Percentiles rank a stretch among this genome's conserved stretches.
Evolutionary conservation across 148 eudicot genomes (phyloP).

Genomic region (Amaranthus cruentus): DNA sequence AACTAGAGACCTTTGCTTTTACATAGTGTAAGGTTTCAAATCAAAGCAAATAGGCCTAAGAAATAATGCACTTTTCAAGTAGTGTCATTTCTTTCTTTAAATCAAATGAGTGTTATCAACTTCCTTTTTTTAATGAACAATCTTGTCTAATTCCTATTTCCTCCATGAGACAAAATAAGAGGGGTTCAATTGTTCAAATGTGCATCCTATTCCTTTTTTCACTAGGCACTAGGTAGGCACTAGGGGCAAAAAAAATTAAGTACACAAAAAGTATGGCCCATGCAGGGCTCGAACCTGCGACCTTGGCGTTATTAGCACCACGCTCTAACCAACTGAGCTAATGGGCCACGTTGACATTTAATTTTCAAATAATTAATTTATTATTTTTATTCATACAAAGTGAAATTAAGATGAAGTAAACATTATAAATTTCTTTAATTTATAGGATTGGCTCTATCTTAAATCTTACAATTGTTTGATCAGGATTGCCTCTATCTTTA

Average conservation of each 20-base stretch:
- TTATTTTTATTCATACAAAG: no score
- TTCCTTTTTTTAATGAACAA: constrained; percentile 10
- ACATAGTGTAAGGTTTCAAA: constrained; percentile 7
- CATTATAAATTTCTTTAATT: no score
- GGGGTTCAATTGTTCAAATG: no score
- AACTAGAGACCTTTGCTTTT: constrained; percentile 11
- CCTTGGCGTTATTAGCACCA: constrained; percentile 95
- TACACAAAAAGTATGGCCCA: constrained; percentile 38
- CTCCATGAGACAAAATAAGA: background rate
- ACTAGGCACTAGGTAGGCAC: no score
- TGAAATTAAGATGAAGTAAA: no score
- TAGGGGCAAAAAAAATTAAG: no score
- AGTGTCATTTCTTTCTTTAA: constrained; percentile 19
- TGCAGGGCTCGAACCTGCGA: constrained; percentile 87
- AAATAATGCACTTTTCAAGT: constrained; percentile 15
- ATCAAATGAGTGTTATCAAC: constrained; percentile 24
- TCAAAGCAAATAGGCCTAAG: constrained; percentile 16
- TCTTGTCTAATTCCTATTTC: constrained; percentile 12
- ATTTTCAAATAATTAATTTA: no score
- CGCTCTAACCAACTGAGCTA: constrained; percentile 77
- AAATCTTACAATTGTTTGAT: no score
- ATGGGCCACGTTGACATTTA: constrained; percentile 28
- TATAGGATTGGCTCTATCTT: no score
- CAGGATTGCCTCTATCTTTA: no score
- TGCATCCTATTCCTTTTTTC: background rate